phyloP scores from a whole-genome alignment of 2,329 filamentous ascomycete genomes.

The Arthrinium phaeospermum region DNA sequence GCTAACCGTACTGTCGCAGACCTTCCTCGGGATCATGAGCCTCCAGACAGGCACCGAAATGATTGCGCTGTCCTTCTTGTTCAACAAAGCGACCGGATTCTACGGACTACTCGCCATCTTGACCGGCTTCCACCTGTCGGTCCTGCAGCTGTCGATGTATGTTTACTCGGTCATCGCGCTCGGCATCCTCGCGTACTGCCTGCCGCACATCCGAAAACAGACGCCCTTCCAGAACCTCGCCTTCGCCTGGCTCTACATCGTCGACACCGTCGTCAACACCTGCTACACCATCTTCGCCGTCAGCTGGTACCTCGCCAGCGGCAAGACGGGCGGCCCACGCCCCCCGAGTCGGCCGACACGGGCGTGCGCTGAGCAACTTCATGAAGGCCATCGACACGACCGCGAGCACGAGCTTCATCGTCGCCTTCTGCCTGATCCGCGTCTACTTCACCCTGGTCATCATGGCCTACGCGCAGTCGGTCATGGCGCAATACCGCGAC shows the following conservation, averaged over 20 bases:
- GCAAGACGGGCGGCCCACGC: conserved; percentile 48
- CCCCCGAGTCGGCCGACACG: conserved; percentile 25
- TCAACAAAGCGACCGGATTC: conserved; percentile 91
- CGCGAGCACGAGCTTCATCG: conserved; percentile 80
- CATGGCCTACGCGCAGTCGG: conserved; percentile 80
- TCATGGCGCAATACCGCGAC: conserved; percentile 72
- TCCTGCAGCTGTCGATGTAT: conserved; percentile 88
- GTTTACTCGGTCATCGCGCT: conserved; percentile 82
- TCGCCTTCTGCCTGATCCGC: conserved; percentile 74
- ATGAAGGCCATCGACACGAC: conserved; percentile 61
- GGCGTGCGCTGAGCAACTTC: conserved; percentile 26
- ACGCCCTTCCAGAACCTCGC: conserved; percentile 79
- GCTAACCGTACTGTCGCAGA: conserved; percentile 53
- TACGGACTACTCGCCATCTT: conserved; percentile 89
- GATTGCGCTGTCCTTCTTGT: conserved; percentile 79
- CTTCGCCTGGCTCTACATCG: conserved; percentile 82
- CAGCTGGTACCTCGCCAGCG: conserved; percentile 80
- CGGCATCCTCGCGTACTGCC: conserved; percentile 69
- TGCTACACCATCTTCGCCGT: conserved; percentile 85
- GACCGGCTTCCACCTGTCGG: conserved; percentile 83
- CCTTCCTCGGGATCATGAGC: conserved; percentile 84
- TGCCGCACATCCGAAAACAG: conserved; percentile 80
- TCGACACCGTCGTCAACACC: conserved; percentile 83
- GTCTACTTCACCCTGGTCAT: conserved; percentile 86
- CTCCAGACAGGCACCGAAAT: conserved; percentile 86